These are phyloP conservation scores for Hamamelis virginiana DNA, from an alignment of 164 flowering plant species.

Conservation along the genomic window DNA sequence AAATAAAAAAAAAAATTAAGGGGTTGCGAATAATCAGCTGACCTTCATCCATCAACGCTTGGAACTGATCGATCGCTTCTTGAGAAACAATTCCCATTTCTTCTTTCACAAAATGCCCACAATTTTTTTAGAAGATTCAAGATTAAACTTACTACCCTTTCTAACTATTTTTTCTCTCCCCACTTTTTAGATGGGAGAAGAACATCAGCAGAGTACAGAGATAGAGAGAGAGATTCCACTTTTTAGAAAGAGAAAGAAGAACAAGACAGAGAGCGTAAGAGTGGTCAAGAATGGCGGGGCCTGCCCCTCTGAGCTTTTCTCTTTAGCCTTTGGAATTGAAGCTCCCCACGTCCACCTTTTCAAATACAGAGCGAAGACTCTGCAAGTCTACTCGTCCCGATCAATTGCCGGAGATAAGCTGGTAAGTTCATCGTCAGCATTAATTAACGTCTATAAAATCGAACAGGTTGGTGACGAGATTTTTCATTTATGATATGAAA, in stretches of 20 bases:
- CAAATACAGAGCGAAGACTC: neutral
- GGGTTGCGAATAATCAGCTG: constrained; percentile 2
- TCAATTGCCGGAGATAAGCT: too few relatives aligned
- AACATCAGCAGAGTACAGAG: constrained; percentile 7
- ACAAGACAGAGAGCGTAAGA: neutral
- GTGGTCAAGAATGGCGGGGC: constrained; percentile 19
- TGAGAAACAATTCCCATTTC: constrained; percentile 47
- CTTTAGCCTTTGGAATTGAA: neutral
- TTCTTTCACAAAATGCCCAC: neutral
- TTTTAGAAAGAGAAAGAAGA: constrained; percentile 3
- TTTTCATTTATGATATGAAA: too few relatives aligned
- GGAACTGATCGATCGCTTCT: constrained; percentile 54
- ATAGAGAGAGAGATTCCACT: neutral
- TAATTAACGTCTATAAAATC: too few relatives aligned
- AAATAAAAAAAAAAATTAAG: neutral
- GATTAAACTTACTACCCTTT: neutral
- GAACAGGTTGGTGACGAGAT: too few relatives aligned
- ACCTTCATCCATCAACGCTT: constrained; percentile 56
- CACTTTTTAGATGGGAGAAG: neutral
- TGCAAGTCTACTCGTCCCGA: too few relatives aligned
- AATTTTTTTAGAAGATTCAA: neutral
- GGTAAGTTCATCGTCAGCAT: too few relatives aligned
- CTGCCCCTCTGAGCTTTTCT: too few relatives aligned
- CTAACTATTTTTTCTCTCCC: neutral
- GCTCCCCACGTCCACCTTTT: neutral